These are phyloP conservation scores for Cytospora mali DNA, from an alignment of 2,329 filamentous ascomycete genomes.

Conservation along the genomic window DNA sequence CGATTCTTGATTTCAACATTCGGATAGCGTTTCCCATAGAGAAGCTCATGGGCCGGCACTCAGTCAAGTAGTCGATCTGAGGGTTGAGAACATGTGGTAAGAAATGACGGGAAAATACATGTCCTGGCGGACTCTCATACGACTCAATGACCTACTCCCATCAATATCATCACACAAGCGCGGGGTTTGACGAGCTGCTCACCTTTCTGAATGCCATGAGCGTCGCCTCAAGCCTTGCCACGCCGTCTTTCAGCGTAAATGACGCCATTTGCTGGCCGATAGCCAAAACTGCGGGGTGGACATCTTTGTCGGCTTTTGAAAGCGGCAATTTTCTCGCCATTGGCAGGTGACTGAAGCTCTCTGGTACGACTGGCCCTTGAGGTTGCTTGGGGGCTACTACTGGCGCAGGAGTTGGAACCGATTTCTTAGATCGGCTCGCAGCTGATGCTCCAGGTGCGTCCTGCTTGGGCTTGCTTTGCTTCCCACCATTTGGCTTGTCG, in stretches of 20 bases:
- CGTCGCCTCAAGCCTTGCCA: conserved; percentile 83
- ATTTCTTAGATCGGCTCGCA: conserved; percentile 36
- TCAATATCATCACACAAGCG: conserved; percentile 20
- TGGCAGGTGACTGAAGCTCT: conserved; percentile 80
- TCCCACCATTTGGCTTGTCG: conserved; percentile 46
- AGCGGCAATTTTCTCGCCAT: conserved; percentile 61
- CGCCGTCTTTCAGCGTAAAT: conserved; percentile 88
- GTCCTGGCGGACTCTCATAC: conserved; percentile 86
- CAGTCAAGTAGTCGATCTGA: conserved; percentile 92
- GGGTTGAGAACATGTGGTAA: conserved; percentile 88
- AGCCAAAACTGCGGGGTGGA: conserved; percentile 83
- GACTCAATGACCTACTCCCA: conserved; percentile 75
- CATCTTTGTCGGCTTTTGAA: conserved; percentile 68
- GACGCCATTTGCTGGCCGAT: conserved; percentile 88
- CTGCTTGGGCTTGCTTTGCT: conserved; percentile 49
- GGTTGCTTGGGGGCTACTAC: conserved; percentile 54
- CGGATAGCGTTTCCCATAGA: conserved; percentile 97
- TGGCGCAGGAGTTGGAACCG: conserved; percentile 37
- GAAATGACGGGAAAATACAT: conserved; percentile 86
- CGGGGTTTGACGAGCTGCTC: conserved; percentile 25
- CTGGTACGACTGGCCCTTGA: conserved; percentile 63
- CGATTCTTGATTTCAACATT: conserved; percentile 90
- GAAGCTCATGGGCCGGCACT: conserved; percentile 93
- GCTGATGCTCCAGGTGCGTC: conserved; percentile 41
- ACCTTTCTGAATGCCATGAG: conserved; percentile 88